Base-by-base conservation (phyloP, 805 yeast genomes). In the Teunomyces barrocoloradensis region DNA sequence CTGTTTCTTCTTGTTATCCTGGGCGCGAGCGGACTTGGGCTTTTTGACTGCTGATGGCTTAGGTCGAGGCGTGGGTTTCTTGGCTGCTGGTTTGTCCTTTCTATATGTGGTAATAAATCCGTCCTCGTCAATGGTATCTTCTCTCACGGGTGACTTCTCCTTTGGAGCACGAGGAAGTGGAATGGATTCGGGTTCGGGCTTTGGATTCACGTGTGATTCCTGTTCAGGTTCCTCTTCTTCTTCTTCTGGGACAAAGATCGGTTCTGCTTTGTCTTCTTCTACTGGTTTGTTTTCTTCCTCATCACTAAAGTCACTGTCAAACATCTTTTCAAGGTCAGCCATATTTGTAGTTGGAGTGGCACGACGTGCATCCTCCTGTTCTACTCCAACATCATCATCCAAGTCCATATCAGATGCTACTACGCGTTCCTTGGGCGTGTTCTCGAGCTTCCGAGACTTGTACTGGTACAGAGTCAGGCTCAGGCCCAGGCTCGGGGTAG, bases 81-180 rank as follows among this genome's bases (percentile, higher is more conserved):
- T 30, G 43, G 49, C 41, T 50, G 55, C 18, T 53, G 58, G 27
- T 44, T 56, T 38, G 35, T 53, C 57, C 55, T 60, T 61, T 30
- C 62, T 61, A 42, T 59, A 64, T 2, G 79, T 72, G 0, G 77
- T 73, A 18, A 76, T 61, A 54, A 71, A 79, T 0, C 83, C 84
- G 45, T 79, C 83, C 33, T 75, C 81, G 51, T 78, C 84, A 20
- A 69, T 65, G 6, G 53, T 45, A 17, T 51, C 49, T 29, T 28
- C 34, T 17, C 32, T 28, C 3, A 10, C 11, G 11, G 34, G 25
- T 5, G 34, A 25, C 23, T 18, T 27, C 11, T 39, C 43, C 5
- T 4, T 27, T 13, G 20, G 32, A 15, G 18, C 43, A 4, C 29
- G 32, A 11, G 21, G 15, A 10, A 34, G 43, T 12, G 20, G 18